These are phyloP conservation scores for Trypanosoma vivax DNA, from an alignment of 208 protist species.

Conservation along the genomic window DNA sequence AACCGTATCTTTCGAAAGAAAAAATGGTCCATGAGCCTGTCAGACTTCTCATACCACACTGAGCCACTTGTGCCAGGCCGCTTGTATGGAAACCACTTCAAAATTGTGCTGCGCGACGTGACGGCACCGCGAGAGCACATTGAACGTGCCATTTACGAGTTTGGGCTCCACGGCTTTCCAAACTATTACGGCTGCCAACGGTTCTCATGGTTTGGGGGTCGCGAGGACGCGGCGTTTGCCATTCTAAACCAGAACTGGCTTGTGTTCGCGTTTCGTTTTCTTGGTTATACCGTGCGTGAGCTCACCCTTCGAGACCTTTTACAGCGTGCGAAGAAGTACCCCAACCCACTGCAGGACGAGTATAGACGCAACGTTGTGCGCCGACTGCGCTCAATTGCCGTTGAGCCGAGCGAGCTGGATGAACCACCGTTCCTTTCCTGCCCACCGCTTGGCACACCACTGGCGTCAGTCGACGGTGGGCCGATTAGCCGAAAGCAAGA, in stretches of 20 bases:
- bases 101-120: slow-evolving; percentile 75
- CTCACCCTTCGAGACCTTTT: slow-evolving; percentile 71
- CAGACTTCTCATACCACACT: slow-evolving; percentile 76
- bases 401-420: slow-evolving; percentile 72
- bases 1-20: slow-evolving; percentile 45
- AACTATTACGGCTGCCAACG: slow-evolving; percentile 89
- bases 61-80: slow-evolving; percentile 55
- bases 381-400: slow-evolving; percentile 49
- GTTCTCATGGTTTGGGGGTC: slow-evolving; percentile 83
- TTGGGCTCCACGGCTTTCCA: slow-evolving; percentile 62
- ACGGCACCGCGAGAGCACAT: slow-evolving; percentile 30
- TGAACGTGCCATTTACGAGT: slow-evolving; percentile 38
- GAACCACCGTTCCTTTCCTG: slow-evolving; percentile 57
- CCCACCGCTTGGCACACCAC: slow-evolving; percentile 34
- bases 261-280: slow-evolving; percentile 80
- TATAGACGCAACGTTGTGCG: slow-evolving; percentile 74
- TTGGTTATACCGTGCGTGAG: slow-evolving; percentile 64
- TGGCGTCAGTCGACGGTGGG: slow-evolving; percentile 22
- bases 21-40: slow-evolving; percentile 48
- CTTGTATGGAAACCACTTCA: slow-evolving; percentile 80
- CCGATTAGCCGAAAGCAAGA: slow-evolving; percentile 39
- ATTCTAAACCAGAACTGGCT: slow-evolving; percentile 80
- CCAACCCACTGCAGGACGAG: slow-evolving; percentile 70
- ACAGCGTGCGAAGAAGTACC: slow-evolving; percentile 77
- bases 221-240: slow-evolving; percentile 67